Percentiles rank a stretch among this genome's conserved stretches.
Evolutionary conservation across 2,329 filamentous ascomycete species (phyloP).

Genomic region (Aureobasidium sp.): DNA sequence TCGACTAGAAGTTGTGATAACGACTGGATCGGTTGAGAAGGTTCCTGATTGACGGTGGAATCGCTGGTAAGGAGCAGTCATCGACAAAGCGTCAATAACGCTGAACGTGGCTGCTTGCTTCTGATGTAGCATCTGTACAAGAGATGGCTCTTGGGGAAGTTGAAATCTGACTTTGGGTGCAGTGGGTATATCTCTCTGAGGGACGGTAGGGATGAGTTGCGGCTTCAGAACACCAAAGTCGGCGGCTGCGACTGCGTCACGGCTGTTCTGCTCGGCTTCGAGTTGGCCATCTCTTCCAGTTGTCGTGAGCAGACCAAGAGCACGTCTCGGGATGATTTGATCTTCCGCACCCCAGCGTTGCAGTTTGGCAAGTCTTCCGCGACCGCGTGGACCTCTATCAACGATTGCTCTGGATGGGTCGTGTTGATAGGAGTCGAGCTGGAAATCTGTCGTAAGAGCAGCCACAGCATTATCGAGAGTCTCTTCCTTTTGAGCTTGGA

Average conservation of each 20-base stretch:
- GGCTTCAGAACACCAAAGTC: conserved; percentile 20
- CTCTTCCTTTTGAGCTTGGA: conserved; percentile 22
- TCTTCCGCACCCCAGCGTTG: conserved; percentile 21
- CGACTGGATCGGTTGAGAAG: conserved; percentile 44
- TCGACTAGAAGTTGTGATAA: conserved; percentile 8
- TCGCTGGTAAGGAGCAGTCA: conserved; percentile 42
- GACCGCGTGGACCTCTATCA: conserved; percentile 23
- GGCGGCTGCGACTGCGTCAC: conserved; percentile 8
- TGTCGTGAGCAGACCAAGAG: conserved; percentile 20
- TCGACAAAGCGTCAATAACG: conserved; percentile 28
- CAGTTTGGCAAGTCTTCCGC: conserved; percentile 20
- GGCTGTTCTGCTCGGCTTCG: conserved; percentile 13
- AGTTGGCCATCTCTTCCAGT: conserved; percentile 9
- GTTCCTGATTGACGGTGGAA: conserved; percentile 49
- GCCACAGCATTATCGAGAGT: conserved; percentile 23
- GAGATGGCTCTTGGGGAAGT: background rate
- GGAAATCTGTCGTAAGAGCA: conserved; percentile 24
- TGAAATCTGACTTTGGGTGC: background rate
- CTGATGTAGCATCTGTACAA: conserved; percentile 10
- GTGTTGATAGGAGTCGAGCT: conserved; percentile 28
- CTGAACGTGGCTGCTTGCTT: conserved; percentile 13
- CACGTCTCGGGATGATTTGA: conserved; percentile 2
- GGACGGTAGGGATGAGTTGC: background rate
- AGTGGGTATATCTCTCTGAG: background rate
- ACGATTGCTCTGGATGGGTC: conserved; percentile 23